These are phyloP conservation scores for Mortierella sp. DNA, from an alignment of 371 early-diverging fungal species.

Conservation along the genomic window DNA sequence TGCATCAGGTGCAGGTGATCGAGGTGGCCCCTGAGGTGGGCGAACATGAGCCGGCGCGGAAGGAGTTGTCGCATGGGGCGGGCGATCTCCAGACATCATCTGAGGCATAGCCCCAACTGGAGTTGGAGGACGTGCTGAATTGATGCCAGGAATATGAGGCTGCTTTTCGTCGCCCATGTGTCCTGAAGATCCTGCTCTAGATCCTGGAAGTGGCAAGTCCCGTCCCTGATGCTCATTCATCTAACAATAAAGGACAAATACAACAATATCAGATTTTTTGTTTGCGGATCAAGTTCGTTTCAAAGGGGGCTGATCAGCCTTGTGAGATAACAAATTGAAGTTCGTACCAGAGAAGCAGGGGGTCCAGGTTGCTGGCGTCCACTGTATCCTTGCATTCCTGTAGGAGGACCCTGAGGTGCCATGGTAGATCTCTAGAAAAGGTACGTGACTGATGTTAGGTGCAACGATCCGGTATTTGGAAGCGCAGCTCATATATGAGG, in stretches of 20 bases:
- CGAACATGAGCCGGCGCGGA: constrained; percentile 26
- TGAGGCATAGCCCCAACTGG: constrained; percentile 46
- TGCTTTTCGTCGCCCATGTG: constrained; percentile 40
- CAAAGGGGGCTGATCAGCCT: no score
- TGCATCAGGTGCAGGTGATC: constrained; percentile 35
- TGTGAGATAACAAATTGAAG: not conserved
- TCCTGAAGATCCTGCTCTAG: constrained; percentile 33
- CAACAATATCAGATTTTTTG: no score
- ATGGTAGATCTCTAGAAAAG: constrained; percentile 34
- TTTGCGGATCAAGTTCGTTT: not conserved
- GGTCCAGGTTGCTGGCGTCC: constrained; percentile 43
- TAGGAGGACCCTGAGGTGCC: constrained; percentile 59
- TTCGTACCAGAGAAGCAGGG: constrained; percentile 41
- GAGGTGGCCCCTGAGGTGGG: constrained; percentile 29
- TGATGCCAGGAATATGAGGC: constrained; percentile 49
- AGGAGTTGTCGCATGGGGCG: constrained; percentile 22
- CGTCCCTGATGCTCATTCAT: constrained; percentile 30
- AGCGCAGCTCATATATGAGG: not conserved
- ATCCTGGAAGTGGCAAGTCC: constrained; percentile 45
- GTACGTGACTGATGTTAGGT: not conserved
- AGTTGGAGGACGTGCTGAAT: constrained; percentile 41
- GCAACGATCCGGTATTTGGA: not conserved
- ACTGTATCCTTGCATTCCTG: constrained; percentile 58
- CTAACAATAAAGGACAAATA: not conserved
- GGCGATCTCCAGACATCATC: constrained; percentile 46